Evolutionary conservation across 306 rosid genomes (phyloP).

Genomic region (Astragalus membranaceus): DNA sequence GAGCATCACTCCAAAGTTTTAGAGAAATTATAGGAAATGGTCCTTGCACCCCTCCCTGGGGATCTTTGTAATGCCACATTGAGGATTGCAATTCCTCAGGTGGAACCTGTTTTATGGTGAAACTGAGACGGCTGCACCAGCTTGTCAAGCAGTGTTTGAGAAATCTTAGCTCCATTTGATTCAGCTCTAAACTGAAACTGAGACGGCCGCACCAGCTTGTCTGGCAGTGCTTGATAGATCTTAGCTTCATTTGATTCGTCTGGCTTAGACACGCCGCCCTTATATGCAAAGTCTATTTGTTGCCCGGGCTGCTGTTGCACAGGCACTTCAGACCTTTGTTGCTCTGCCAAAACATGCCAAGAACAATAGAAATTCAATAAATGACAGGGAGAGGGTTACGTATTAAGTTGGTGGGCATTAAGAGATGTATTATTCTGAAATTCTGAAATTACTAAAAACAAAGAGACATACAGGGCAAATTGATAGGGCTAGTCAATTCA

Average conservation of each 20-base stretch:
- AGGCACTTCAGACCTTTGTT: background rate
- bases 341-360: slow-evolving; percentile 34
- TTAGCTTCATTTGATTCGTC: slow-evolving; percentile 16
- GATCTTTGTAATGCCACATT: slow-evolving; percentile 71
- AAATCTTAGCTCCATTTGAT: slow-evolving; percentile 14
- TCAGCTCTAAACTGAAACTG: slow-evolving; percentile 27
- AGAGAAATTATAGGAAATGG: slow-evolving; percentile 50
- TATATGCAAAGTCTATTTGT: slow-evolving; percentile 1
- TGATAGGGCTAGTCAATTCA: background rate
- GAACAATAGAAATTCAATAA: background rate
- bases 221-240: background rate
- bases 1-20: slow-evolving; percentile 64
- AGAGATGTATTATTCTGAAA: background rate
- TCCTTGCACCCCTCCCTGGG: slow-evolving; percentile 65
- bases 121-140: slow-evolving; percentile 19
- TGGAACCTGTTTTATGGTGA: slow-evolving; percentile 11
- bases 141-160: background rate
- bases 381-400: background rate
- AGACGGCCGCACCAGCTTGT: slow-evolving; percentile 17
- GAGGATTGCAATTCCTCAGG: slow-evolving; percentile 13
- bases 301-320: slow-evolving; percentile 26
- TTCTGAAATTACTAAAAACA: background rate
- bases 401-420: background rate
- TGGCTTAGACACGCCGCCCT: background rate
- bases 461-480: background rate